phyloP scores from a whole-genome alignment of 495 filamentous ascomycete species.

The Lindgomyces ingoldianus region DNA sequence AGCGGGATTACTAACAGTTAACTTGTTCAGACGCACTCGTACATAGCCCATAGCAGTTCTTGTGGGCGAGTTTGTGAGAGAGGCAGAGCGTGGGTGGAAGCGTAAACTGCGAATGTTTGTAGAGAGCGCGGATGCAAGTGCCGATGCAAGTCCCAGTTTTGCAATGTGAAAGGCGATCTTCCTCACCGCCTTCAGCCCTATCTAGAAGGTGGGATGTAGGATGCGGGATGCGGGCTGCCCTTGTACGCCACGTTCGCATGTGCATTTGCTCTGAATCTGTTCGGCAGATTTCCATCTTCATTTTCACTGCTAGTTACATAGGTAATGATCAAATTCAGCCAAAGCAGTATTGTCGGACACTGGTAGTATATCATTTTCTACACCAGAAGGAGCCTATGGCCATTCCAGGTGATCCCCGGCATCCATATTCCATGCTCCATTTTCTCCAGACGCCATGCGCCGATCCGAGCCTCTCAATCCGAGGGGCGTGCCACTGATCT shows the following conservation, averaged over 20 bases:
- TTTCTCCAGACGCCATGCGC: slow-evolving; percentile 36
- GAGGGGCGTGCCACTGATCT: background rate
- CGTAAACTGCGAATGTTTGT: no score
- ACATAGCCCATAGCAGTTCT: background rate
- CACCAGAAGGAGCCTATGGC: slow-evolving; percentile 20
- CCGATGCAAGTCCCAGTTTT: no score
- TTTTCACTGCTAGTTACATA: background rate
- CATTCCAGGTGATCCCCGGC: background rate
- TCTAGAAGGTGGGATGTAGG: no score
- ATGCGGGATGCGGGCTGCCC: no score
- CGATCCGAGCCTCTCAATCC: slow-evolving; percentile 18
- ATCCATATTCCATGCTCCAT: slow-evolving; percentile 10
- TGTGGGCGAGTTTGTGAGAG: no score
- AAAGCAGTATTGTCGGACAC: background rate
- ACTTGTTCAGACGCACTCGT: background rate
- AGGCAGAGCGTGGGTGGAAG: background rate
- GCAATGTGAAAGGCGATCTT: no score
- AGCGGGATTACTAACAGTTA: background rate
- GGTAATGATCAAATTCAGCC: background rate
- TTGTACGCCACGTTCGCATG: no score
- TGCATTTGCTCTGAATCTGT: no score
- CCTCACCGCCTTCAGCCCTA: slow-evolving; percentile 35
- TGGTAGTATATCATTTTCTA: slow-evolving; percentile 29
- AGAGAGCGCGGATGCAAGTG: slow-evolving; percentile 11
- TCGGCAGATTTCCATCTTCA: no score